Evolutionary conservation across 208 protist genomes (phyloP).

Genomic region (Histomonas meleagridis): DNA sequence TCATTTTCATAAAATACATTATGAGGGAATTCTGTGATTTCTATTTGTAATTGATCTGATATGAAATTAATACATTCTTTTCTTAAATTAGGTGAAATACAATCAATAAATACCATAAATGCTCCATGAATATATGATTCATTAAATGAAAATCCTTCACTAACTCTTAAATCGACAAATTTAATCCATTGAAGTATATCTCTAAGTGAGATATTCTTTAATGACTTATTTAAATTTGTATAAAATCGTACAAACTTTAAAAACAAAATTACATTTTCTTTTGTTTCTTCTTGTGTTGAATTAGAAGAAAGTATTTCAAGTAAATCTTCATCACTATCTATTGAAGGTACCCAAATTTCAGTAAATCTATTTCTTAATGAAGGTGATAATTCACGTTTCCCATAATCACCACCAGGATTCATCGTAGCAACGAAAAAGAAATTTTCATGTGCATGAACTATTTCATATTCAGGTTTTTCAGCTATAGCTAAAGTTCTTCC

Average conservation of each 20-base stretch:
- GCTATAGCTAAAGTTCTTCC: constrained; percentile 77
- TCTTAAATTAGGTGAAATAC: neutral
- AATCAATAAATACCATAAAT: constrained; percentile 36
- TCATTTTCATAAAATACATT: neutral
- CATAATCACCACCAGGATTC: constrained; percentile 99
- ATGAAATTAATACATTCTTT: neutral
- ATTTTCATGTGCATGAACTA: constrained; percentile 36
- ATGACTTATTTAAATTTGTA: neutral
- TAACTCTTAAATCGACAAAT: neutral
- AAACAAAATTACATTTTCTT: neutral
- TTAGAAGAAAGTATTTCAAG: constrained; percentile 12
- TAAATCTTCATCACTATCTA: constrained; percentile 3
- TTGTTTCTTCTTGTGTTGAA: neutral
- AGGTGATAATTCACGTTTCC: constrained; percentile 98
- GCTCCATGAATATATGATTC: neutral
- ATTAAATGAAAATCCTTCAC: neutral
- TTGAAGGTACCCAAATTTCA: constrained; percentile 84
- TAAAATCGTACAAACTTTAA: neutral
- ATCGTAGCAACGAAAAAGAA: constrained; percentile 97
- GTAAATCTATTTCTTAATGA: constrained; percentile 97
- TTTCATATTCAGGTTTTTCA: constrained; percentile 71
- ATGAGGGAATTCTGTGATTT: neutral
- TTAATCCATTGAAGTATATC: constrained; percentile 25
- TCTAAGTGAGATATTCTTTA: neutral
- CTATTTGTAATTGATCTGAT: neutral